Percentiles rank a stretch among this genome's conserved stretches.
These are phyloP conservation scores for Entoloma clypeatum DNA, from an alignment of 1,284 basidiomycete genomes.

Conservation along the genomic window DNA sequence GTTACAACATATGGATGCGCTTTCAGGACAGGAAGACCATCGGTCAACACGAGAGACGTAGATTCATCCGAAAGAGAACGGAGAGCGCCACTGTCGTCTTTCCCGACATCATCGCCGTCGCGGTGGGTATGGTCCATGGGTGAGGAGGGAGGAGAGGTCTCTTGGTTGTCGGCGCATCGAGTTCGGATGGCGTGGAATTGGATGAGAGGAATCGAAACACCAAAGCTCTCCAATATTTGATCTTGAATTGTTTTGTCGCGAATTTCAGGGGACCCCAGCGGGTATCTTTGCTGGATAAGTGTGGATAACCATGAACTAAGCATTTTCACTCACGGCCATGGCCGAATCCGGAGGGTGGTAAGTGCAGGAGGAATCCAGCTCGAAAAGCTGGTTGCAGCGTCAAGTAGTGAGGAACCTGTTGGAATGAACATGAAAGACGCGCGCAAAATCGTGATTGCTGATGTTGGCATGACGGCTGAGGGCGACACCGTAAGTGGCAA, in stretches of 20 bases:
- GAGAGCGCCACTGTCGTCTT: constrained; percentile 13
- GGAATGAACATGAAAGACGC: constrained; percentile 32
- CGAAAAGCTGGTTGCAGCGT: constrained; percentile 25
- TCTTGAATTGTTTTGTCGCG: constrained; percentile 21
- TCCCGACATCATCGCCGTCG: constrained; percentile 7
- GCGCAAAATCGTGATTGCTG: constrained; percentile 29
- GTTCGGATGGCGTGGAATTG: constrained; percentile 27
- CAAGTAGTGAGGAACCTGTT: constrained; percentile 26
- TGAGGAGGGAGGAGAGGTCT: too few relatives aligned
- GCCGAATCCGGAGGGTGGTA: constrained; percentile 21
- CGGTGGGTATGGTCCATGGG: too few relatives aligned
- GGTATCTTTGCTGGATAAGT: constrained; percentile 19
- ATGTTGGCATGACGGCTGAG: constrained; percentile 22
- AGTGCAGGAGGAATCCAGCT: constrained; percentile 26
- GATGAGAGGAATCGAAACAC: constrained; percentile 28
- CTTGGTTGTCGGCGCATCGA: constrained; percentile 14
- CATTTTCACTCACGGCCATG: constrained; percentile 23
- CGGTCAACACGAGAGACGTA: constrained; percentile 14
- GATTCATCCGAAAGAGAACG: too few relatives aligned
- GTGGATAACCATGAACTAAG: neutral
- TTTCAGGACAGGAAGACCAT: constrained; percentile 17
- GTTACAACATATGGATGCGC: constrained; percentile 32
- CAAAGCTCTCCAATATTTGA: constrained; percentile 29
- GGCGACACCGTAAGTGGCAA: neutral
- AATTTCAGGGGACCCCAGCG: constrained; percentile 18